A percentile compares a stretch with the other conserved stretches of the same genome.
These are phyloP conservation scores for Thalassiosira profunda DNA, from an alignment of 108 stramenopile genomes.

Conservation along the genomic window DNA sequence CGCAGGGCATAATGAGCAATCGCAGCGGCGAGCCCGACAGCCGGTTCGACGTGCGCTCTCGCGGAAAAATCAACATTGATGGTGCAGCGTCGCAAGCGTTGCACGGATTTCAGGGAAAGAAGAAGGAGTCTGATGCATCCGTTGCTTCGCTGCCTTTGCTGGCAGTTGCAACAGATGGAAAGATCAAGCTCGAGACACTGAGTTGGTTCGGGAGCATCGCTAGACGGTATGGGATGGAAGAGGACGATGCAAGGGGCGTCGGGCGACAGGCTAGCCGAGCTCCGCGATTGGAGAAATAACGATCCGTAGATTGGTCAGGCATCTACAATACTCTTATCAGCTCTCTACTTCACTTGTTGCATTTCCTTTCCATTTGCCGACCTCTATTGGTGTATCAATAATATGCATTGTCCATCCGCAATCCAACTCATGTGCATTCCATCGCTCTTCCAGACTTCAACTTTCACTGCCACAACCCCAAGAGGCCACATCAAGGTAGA, in stretches of 20 bases:
- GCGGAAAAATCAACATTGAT: conserved; percentile 86
- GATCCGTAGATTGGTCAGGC: too few species aligned
- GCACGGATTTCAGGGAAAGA: conserved; percentile 58
- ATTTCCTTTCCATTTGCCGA: too few species aligned
- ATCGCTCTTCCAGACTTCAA: too few species aligned
- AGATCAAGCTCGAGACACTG: conserved; percentile 76
- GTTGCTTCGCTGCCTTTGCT: conserved; percentile 55
- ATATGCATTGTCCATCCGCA: too few species aligned
- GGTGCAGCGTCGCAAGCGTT: conserved; percentile 82
- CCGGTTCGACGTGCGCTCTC: conserved; percentile 71
- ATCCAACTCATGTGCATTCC: too few species aligned
- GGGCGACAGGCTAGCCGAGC: conserved; percentile 68
- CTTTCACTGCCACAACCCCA: too few species aligned
- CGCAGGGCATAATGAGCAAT: conserved; percentile 76
- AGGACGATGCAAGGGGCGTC: conserved; percentile 40
- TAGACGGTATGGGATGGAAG: conserved; percentile 85
- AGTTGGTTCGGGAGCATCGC: conserved; percentile 91
- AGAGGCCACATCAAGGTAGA: too few species aligned
- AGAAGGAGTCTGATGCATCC: background rate
- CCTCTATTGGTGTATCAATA: too few species aligned
- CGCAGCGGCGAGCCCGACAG: conserved; percentile 89
- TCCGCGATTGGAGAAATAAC: conserved; percentile 21
- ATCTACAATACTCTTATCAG: too few species aligned
- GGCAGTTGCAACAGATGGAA: conserved; percentile 59
- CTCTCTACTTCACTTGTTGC: too few species aligned